A percentile compares a stretch with the other conserved stretches of the same genome.
phyloP scores from a whole-genome alignment of 2,329 filamentous ascomycete species.

The Dactylonectria macrodidyma region DNA sequence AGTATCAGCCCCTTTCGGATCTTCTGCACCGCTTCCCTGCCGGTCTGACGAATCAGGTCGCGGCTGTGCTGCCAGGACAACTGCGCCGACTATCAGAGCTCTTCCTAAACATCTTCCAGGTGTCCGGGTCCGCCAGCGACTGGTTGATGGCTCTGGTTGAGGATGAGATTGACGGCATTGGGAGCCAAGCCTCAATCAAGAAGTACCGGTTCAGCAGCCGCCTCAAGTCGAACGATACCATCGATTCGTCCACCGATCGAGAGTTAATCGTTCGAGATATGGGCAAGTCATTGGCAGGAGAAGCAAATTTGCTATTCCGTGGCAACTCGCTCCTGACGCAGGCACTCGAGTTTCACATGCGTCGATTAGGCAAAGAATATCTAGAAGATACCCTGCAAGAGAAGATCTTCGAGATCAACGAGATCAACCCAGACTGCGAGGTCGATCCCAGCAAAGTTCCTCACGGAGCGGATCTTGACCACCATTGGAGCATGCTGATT shows the following conservation, averaged over 20 bases:
- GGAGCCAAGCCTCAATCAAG: constrained; percentile 84
- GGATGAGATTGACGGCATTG: constrained; percentile 95
- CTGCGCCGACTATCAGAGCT: constrained; percentile 87
- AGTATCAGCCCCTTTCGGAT: constrained; percentile 88
- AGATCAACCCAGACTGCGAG: constrained; percentile 92
- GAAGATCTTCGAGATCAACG: constrained; percentile 90
- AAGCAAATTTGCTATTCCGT: constrained; percentile 94
- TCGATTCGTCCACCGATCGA: constrained; percentile 74
- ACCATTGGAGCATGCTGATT: constrained; percentile 86
- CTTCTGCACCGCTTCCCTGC: constrained; percentile 88
- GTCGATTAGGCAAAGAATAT: constrained; percentile 92
- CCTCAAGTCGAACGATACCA: constrained; percentile 79
- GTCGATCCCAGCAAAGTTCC: constrained; percentile 88
- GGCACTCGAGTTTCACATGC: constrained; percentile 95
- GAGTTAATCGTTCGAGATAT: constrained; percentile 83
- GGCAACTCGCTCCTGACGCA: constrained; percentile 96
- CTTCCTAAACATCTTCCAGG: constrained; percentile 95
- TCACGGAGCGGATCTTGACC: constrained; percentile 77
- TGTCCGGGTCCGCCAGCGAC: constrained; percentile 85
- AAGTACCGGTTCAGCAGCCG: constrained; percentile 80
- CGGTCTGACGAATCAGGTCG: constrained; percentile 87
- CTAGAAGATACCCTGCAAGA: constrained; percentile 89
- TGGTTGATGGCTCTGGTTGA: constrained; percentile 96
- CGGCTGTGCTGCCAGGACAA: constrained; percentile 82
- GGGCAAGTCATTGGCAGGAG: constrained; percentile 83